phyloP scores from a whole-genome alignment of 805 yeast genomes.

The Metschnikowia continentalis region DNA sequence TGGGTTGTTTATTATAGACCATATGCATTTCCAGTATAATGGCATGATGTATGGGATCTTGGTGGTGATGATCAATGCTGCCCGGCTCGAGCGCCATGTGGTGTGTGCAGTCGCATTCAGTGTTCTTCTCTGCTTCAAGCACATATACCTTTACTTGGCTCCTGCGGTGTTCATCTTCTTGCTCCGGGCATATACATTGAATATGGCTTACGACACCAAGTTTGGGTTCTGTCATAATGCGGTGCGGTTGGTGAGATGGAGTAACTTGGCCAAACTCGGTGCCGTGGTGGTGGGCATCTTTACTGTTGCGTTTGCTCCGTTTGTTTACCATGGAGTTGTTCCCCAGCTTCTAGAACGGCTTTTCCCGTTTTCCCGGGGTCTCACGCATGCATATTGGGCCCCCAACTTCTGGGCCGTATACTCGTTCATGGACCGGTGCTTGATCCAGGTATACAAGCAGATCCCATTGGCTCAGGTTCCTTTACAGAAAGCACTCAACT shows the following conservation, averaged over 20 bases:
- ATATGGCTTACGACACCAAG: conserved; percentile 29
- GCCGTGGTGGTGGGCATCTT: conserved; percentile 59
- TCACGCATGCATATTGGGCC: conserved; percentile 99
- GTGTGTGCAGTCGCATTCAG: conserved; percentile 69
- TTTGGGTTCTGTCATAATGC: conserved; percentile 23
- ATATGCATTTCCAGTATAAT: conserved; percentile 95
- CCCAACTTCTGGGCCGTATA: conserved; percentile 97
- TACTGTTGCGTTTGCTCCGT: conserved; percentile 73
- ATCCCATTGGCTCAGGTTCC: conserved; percentile 31
- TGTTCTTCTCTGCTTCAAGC: conserved; percentile 83
- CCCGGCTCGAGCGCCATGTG: conserved; percentile 53
- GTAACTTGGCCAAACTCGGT: conserved; percentile 58
- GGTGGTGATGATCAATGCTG: conserved; percentile 68
- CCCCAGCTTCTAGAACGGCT: conserved; percentile 65
- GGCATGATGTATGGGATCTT: conserved; percentile 88
- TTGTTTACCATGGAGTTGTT: conserved; percentile 54
- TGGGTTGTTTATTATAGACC: conserved; percentile 86
- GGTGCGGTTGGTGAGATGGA: conserved; percentile 47
- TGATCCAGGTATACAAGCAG: conserved; percentile 44
- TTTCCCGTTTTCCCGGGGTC: conserved; percentile 91
- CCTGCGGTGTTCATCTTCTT: conserved; percentile 87
- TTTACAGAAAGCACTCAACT: conserved; percentile 37
- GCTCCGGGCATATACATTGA: conserved; percentile 67
- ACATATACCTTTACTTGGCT: conserved; percentile 86
- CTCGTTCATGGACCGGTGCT: conserved; percentile 71